These are phyloP conservation scores for Plasmodium vivax DNA, from an alignment of 169 alveolate species.

Conservation along the genomic window DNA sequence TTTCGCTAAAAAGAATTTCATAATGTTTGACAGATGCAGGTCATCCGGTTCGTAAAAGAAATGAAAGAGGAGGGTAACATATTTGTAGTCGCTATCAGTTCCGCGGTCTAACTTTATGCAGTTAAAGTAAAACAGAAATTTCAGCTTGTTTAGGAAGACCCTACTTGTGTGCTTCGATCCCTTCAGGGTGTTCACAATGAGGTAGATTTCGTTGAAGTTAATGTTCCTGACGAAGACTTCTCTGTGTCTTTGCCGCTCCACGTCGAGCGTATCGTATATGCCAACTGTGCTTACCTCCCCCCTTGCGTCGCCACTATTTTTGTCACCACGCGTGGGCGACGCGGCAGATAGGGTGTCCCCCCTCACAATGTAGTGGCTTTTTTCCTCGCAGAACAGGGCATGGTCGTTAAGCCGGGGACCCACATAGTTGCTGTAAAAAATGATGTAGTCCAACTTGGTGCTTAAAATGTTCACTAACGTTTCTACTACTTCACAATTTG, in stretches of 20 bases:
- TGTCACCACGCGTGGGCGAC: neutral
- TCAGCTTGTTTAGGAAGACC: constrained; percentile 27
- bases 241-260: neutral
- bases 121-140: constrained; percentile 56
- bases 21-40: constrained; percentile 13
- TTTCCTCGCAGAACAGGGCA: neutral
- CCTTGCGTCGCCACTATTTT: neutral
- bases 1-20: constrained; percentile 11
- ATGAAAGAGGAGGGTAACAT: constrained; percentile 34
- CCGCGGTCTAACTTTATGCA: constrained; percentile 21
- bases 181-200: constrained; percentile 16
- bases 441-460: constrained; percentile 43
- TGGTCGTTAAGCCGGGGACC: neutral
- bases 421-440: constrained; percentile 26
- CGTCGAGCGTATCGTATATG: neutral
- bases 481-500: constrained; percentile 28
- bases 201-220: constrained; percentile 49
- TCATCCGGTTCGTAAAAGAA: constrained; percentile 11
- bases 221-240: constrained; percentile 24
- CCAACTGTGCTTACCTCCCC: neutral
- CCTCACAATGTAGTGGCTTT: neutral
- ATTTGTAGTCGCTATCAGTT: constrained; percentile 39
- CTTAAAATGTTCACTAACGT: constrained; percentile 25
- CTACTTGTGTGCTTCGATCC: neutral
- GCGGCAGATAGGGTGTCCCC: neutral